Percentiles rank a stretch among this genome's conserved stretches.
These are phyloP conservation scores for Neonectria coccinea DNA, from an alignment of 2,329 filamentous ascomycete species.

Conservation along the genomic window DNA sequence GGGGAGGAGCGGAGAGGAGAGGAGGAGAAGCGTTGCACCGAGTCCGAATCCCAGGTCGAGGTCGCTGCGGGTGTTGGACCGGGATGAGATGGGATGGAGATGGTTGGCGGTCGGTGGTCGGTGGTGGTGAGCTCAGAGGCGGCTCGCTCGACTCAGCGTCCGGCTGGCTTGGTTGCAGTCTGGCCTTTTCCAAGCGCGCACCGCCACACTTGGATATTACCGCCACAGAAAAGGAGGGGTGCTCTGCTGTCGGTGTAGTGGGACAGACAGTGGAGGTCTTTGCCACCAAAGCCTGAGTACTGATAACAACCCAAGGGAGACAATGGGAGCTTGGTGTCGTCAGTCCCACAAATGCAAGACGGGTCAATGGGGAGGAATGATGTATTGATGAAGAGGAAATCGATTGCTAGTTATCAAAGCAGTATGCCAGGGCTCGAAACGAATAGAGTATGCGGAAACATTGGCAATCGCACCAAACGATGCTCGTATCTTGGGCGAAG, in stretches of 20 bases:
- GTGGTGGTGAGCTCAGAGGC: slow-evolving; percentile 43
- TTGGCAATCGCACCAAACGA: neutral
- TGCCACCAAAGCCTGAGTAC: slow-evolving; percentile 32
- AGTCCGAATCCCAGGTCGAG: slow-evolving; percentile 42
- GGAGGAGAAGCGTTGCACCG: slow-evolving; percentile 31
- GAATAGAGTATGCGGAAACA: neutral
- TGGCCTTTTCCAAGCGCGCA: slow-evolving; percentile 47
- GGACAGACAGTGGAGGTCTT: slow-evolving; percentile 1
- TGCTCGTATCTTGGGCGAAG: neutral
- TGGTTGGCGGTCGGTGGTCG: slow-evolving; percentile 31
- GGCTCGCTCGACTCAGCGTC: slow-evolving; percentile 39
- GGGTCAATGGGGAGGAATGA: neutral
- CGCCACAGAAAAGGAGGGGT: slow-evolving; percentile 45
- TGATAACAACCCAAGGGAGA: slow-evolving; percentile 6
- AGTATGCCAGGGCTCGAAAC: neutral
- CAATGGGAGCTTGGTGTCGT: neutral
- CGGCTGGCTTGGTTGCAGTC: slow-evolving; percentile 34
- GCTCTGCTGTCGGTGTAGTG: slow-evolving; percentile 15
- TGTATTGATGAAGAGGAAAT: no score
- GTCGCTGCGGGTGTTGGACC: slow-evolving; percentile 34
- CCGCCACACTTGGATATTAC: slow-evolving; percentile 39
- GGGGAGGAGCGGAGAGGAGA: slow-evolving; percentile 5
- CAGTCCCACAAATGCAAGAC: neutral
- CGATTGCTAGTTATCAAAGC: neutral
- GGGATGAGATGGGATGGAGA: slow-evolving; percentile 35